Evolutionary conservation across 768 basidiomycete species (phyloP).

Genomic region (Collybiopsis confluens): DNA sequence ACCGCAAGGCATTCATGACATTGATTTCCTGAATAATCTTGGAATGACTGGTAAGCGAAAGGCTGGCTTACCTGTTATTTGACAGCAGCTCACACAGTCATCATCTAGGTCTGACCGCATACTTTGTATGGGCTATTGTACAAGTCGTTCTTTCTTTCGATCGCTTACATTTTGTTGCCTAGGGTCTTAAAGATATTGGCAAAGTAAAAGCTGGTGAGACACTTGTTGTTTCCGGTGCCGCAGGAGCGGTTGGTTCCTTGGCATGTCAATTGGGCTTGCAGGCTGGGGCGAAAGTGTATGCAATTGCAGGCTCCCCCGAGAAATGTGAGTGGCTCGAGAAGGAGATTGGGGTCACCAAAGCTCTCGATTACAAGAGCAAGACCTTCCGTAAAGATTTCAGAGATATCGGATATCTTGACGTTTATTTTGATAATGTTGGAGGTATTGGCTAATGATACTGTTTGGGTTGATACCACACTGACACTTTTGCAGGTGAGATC

Average conservation of each 20-base stretch:
- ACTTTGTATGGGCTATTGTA: conserved; percentile 55
- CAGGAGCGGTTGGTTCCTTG: conserved; percentile 83
- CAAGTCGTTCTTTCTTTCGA: background rate
- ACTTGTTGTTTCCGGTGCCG: conserved; percentile 84
- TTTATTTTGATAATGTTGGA: conserved; percentile 82
- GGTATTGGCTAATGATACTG: no score
- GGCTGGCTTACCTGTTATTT: no score
- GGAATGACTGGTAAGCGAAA: conserved; percentile 62
- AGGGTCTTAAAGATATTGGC: conserved; percentile 84
- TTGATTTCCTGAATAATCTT: conserved; percentile 84
- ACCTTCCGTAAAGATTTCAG: conserved; percentile 73
- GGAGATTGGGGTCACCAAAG: conserved; percentile 78
- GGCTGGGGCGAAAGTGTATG: conserved; percentile 77
- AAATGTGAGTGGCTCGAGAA: conserved; percentile 86
- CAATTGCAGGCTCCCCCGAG: conserved; percentile 78
- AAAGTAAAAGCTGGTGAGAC: conserved; percentile 80
- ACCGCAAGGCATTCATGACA: conserved; percentile 51
- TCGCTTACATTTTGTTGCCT: background rate
- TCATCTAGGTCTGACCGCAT: conserved; percentile 76
- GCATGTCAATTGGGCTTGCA: conserved; percentile 83
- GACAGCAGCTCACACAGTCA: no score
- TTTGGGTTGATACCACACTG: no score
- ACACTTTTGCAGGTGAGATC: conserved; percentile 54
- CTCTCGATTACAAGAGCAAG: conserved; percentile 82
- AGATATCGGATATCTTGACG: conserved; percentile 73